Conservation (phyloP, 805 yeast genomes). For the Saccharomycopsis olivae region DNA sequence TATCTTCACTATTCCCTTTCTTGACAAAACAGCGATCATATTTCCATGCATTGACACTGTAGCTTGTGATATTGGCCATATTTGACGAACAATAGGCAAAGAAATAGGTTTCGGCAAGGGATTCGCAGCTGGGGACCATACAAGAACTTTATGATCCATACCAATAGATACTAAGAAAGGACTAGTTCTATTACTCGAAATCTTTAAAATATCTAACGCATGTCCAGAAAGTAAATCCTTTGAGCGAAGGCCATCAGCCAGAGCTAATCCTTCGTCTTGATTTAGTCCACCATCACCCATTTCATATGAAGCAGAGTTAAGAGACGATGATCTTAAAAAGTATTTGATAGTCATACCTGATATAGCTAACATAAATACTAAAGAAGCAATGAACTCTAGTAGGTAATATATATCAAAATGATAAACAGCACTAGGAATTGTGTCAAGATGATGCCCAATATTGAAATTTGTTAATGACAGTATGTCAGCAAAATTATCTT, state of each 20-base stretch:
- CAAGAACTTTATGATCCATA: constrained; percentile 56
- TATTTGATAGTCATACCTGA: constrained; percentile 35
- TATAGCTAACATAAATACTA: constrained; percentile 41
- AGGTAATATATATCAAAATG: constrained; percentile 38
- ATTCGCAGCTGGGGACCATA: constrained; percentile 59
- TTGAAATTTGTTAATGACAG: background rate
- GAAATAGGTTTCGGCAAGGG: constrained; percentile 38
- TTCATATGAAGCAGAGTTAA: background rate
- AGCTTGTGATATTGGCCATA: constrained; percentile 54
- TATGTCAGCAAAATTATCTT: too few relatives aligned
- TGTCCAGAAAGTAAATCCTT: constrained; percentile 35
- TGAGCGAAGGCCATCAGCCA: background rate
- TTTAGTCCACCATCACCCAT: background rate
- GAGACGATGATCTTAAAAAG: constrained; percentile 22
- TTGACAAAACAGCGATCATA: constrained; percentile 44
- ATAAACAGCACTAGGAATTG: background rate
- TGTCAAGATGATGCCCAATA: background rate
- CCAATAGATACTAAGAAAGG: constrained; percentile 65
- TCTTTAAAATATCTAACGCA: constrained; percentile 48
- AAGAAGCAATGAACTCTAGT: constrained; percentile 43
- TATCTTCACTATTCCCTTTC: constrained; percentile 43
- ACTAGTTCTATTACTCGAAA: constrained; percentile 46
- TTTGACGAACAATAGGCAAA: constrained; percentile 31
- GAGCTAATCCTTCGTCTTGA: background rate
- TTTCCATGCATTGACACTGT: constrained; percentile 50